Percentiles rank a stretch among this genome's conserved stretches.
Conservation (phyloP, 306 rosid genomes). For the Mimosa pudica region DNA sequence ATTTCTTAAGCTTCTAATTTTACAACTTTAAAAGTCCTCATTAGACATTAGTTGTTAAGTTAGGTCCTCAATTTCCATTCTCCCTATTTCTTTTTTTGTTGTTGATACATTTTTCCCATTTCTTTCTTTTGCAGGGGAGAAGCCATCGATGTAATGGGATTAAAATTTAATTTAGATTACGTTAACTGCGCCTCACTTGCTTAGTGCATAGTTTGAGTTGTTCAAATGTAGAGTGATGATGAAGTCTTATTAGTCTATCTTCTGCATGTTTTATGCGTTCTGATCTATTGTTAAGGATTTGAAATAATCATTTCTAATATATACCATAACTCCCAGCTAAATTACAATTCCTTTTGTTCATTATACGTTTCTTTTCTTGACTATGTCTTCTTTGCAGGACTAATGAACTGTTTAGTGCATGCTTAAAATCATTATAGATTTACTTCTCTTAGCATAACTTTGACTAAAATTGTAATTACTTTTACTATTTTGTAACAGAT, state of each 20-base stretch:
- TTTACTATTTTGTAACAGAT: not conserved
- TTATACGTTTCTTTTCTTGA: not conserved
- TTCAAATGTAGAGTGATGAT: not conserved
- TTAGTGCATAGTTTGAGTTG: not conserved
- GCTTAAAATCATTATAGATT: not conserved
- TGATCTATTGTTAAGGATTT: not conserved
- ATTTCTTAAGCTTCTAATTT: not conserved
- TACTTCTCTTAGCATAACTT: not conserved
- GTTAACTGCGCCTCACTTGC: too few relatives aligned
- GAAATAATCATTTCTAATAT: not conserved
- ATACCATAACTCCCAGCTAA: not conserved
- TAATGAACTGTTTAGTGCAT: too few relatives aligned
- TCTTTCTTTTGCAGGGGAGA: not conserved
- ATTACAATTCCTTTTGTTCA: not conserved
- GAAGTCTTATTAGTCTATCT: not conserved
- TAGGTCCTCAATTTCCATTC: not conserved
- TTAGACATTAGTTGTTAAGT: not conserved
- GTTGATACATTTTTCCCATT: not conserved
- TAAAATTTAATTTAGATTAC: not conserved
- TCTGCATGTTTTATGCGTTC: not conserved
- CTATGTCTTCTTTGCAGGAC: not conserved
- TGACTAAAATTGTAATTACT: too few relatives aligned
- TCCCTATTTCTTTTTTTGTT: not conserved
- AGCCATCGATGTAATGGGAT: not conserved
- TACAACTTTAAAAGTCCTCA: not conserved